These are phyloP conservation scores for Viola odorata DNA, from an alignment of 345 rosid species.

Conservation along the genomic window DNA sequence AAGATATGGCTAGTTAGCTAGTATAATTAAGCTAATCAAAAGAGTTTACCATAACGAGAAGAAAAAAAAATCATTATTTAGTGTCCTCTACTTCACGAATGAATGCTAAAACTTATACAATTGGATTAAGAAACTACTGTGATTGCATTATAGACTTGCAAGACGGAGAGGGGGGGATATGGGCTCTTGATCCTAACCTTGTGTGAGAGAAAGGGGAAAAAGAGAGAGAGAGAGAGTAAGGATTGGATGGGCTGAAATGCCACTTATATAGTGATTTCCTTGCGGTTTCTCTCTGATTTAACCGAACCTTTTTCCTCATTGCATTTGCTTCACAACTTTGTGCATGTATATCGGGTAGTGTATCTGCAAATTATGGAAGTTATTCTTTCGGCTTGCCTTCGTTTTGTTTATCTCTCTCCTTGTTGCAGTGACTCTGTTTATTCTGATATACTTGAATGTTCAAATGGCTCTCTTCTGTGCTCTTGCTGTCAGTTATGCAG, in stretches of 20 bases:
- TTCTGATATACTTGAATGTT: constrained; percentile 64
- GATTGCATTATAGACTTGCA: too few species aligned
- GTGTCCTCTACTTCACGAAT: too few species aligned
- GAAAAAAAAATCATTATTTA: too few species aligned
- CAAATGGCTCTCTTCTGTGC: constrained; percentile 83
- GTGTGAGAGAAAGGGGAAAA: too few species aligned
- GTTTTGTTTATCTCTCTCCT: constrained; percentile 9
- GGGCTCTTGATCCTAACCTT: too few species aligned
- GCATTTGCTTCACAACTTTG: neutral
- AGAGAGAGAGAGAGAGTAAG: too few species aligned
- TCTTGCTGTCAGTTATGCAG: constrained; percentile 61
- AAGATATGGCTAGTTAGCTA: neutral
- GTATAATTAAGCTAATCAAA: neutral
- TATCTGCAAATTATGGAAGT: neutral
- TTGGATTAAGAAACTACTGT: too few species aligned
- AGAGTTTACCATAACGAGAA: too few species aligned
- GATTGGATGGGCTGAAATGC: too few species aligned
- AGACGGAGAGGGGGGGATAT: too few species aligned
- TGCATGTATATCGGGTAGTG: neutral
- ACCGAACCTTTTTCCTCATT: neutral
- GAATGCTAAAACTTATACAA: too few species aligned
- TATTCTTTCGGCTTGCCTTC: neutral
- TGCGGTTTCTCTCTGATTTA: neutral
- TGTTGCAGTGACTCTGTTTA: constrained; percentile 63
- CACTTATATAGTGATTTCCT: too few species aligned